Percentiles rank a stretch among this genome's conserved stretches.
Evolutionary conservation across 352 stramenopile genomes (phyloP).

Genomic region (Plasmopara muralis): DNA sequence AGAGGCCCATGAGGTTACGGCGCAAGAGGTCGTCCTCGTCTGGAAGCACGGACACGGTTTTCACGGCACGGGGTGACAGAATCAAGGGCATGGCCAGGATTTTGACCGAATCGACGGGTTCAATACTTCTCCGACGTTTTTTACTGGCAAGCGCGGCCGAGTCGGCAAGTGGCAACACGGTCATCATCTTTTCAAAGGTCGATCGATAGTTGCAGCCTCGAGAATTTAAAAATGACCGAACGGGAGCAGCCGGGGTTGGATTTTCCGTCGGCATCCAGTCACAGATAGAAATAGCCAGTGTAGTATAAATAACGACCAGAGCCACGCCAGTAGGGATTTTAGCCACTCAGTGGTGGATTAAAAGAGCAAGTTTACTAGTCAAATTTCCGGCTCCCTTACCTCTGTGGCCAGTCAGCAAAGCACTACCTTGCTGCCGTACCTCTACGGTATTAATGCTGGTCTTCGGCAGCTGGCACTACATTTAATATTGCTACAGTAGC

Average conservation of each 20-base stretch:
- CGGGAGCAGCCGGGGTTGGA: slow-evolving; percentile 8
- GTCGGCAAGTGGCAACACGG: slow-evolving; percentile 29
- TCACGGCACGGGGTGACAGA: slow-evolving; percentile 29
- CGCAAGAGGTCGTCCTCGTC: slow-evolving; percentile 35
- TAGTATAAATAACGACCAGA: slow-evolving; percentile 18
- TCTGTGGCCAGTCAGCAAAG: background rate
- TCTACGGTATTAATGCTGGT: background rate
- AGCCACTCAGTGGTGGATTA: slow-evolving; percentile 21
- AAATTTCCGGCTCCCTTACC: slow-evolving; percentile 18
- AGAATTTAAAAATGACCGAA: slow-evolving; percentile 23
- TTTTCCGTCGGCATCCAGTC: slow-evolving; percentile 27
- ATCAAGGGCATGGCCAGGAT: slow-evolving; percentile 43
- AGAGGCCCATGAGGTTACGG: slow-evolving; percentile 67
- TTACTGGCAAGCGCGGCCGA: slow-evolving; percentile 32
- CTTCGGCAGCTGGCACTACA: background rate
- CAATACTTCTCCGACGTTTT: slow-evolving; percentile 63
- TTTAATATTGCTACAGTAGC: background rate
- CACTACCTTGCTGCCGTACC: background rate
- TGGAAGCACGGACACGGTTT: slow-evolving; percentile 5
- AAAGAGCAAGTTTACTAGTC: slow-evolving; percentile 21
- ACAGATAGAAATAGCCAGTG: slow-evolving; percentile 28
- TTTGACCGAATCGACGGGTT: slow-evolving; percentile 48
- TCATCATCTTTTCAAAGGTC: slow-evolving; percentile 30
- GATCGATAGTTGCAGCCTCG: slow-evolving; percentile 5
- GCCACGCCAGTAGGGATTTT: slow-evolving; percentile 20